phyloP scores from a whole-genome alignment of 2,329 filamentous ascomycete species.

The Ceratocystis destructans region DNA sequence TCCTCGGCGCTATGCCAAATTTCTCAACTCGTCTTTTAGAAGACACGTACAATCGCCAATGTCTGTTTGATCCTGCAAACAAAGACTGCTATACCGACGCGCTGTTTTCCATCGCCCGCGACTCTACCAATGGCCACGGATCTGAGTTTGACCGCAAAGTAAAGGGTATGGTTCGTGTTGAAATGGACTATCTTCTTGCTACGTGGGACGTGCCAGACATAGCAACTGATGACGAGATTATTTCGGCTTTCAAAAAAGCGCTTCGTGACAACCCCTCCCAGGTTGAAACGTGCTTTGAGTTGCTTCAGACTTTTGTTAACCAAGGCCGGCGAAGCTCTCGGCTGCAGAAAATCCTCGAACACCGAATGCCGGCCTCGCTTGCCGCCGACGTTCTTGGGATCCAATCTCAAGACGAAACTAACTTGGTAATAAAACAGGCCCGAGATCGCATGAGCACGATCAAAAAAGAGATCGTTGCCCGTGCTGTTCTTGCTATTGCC shows the following conservation, averaged over 20 bases:
- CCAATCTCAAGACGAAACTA: constrained; percentile 8
- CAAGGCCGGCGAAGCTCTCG: constrained; percentile 19
- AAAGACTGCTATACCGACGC: constrained; percentile 20
- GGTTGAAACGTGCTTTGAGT: constrained; percentile 20
- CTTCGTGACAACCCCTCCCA: constrained; percentile 21
- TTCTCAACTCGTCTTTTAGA: constrained; percentile 20
- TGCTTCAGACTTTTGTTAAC: constrained; percentile 21
- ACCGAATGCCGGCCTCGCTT: constrained; percentile 18
- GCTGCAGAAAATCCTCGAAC: constrained; percentile 14
- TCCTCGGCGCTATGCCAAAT: constrained; percentile 29
- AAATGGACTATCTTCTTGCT: constrained; percentile 19
- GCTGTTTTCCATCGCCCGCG: constrained; percentile 17
- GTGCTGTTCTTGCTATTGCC: constrained; percentile 24
- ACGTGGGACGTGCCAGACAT: constrained; percentile 20
- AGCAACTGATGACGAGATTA: constrained; percentile 21
- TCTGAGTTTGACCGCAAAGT: constrained; percentile 18
- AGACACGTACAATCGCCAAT: constrained; percentile 18
- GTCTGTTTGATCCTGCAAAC: constrained; percentile 13
- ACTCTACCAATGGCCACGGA: constrained; percentile 15
- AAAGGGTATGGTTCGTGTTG: constrained; percentile 16
- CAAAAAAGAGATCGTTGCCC: constrained; percentile 21
- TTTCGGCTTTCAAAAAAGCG: constrained; percentile 21
- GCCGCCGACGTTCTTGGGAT: constrained; percentile 18
- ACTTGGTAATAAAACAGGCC: constrained; percentile 16
- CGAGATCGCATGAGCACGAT: constrained; percentile 11